phyloP scores from a whole-genome alignment of 2,329 filamentous ascomycete species.

The Fusarium coicis region DNA sequence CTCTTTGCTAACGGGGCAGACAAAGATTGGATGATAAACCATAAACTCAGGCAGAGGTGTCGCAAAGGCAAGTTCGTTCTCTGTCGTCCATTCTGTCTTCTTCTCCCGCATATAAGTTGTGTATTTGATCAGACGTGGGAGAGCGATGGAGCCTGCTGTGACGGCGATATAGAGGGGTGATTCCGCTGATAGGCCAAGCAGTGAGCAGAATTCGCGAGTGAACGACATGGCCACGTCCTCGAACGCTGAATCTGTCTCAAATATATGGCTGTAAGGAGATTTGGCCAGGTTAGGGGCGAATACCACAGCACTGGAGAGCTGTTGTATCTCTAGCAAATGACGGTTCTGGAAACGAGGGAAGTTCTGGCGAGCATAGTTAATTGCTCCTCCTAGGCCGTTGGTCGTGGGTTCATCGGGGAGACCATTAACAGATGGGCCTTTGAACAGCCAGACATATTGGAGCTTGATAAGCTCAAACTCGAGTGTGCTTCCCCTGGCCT shows the following conservation, averaged over 20 bases:
- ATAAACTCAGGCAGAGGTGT: slow-evolving; percentile 68
- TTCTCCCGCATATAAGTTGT: slow-evolving; percentile 88
- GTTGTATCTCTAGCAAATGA: slow-evolving; percentile 82
- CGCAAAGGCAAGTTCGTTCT: slow-evolving; percentile 87
- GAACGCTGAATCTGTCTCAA: slow-evolving; percentile 81
- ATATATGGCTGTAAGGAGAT: slow-evolving; percentile 84
- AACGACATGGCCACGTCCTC: slow-evolving; percentile 88
- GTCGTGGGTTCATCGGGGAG: slow-evolving; percentile 60
- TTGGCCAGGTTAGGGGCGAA: slow-evolving; percentile 78
- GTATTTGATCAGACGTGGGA: slow-evolving; percentile 89
- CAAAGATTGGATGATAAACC: slow-evolving; percentile 95
- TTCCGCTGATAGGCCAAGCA: slow-evolving; percentile 89
- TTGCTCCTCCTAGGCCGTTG: slow-evolving; percentile 71
- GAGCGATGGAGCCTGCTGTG: slow-evolving; percentile 90
- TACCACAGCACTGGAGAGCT: slow-evolving; percentile 83
- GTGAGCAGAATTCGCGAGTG: slow-evolving; percentile 91
- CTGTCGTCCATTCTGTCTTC: slow-evolving; percentile 93
- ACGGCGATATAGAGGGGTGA: slow-evolving; percentile 93
- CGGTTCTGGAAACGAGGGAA: slow-evolving; percentile 80
- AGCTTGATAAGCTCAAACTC: slow-evolving; percentile 94
- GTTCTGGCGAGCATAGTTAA: slow-evolving; percentile 78
- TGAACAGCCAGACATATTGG: slow-evolving; percentile 90
- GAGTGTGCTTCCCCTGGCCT: slow-evolving; percentile 87
- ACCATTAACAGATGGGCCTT: slow-evolving; percentile 66
- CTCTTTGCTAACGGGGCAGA: slow-evolving; percentile 96